A percentile compares a stretch with the other conserved stretches of the same genome.
phyloP scores from a whole-genome alignment of 2,329 filamentous ascomycete genomes.

The Beauveria asiatica region DNA sequence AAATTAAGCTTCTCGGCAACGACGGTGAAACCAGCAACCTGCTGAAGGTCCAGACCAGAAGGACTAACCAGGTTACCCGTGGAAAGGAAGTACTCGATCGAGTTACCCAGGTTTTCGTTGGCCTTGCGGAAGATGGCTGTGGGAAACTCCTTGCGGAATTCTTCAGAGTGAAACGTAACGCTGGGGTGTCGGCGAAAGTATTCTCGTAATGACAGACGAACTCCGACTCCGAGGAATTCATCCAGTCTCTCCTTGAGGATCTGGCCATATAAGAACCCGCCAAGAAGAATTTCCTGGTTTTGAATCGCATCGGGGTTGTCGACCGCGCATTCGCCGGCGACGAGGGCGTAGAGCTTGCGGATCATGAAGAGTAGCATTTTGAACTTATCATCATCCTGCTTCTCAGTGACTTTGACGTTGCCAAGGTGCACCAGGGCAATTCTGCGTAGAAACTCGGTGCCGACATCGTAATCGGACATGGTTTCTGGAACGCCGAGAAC shows the following conservation, averaged over 20 bases:
- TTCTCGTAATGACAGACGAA: slow-evolving; percentile 47
- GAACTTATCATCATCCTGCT: slow-evolving; percentile 87
- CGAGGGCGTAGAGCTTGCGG: slow-evolving; percentile 86
- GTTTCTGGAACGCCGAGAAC: slow-evolving; percentile 78
- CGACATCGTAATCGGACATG: slow-evolving; percentile 79
- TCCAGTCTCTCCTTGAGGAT: slow-evolving; percentile 92
- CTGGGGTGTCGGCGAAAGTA: slow-evolving; percentile 47
- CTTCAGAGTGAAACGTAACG: slow-evolving; percentile 67
- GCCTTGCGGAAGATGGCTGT: slow-evolving; percentile 68
- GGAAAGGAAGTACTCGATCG: slow-evolving; percentile 89
- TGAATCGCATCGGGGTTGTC: slow-evolving; percentile 97
- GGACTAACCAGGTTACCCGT: slow-evolving; percentile 90
- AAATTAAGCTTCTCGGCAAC: slow-evolving; percentile 99
- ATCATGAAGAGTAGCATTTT: slow-evolving; percentile 92
- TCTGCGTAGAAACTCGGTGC: slow-evolving; percentile 81
- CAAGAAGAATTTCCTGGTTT: slow-evolving; percentile 89
- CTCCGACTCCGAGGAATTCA: slow-evolving; percentile 61
- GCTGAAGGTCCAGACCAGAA: slow-evolving; percentile 87
- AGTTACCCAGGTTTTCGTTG: slow-evolving; percentile 81
- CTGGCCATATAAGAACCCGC: slow-evolving; percentile 89
- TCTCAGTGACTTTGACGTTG: slow-evolving; percentile 71
- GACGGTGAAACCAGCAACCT: slow-evolving; percentile 89
- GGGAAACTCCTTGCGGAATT: slow-evolving; percentile 74
- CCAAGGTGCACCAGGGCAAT: slow-evolving; percentile 90
- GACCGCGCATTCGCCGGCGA: slow-evolving; percentile 82